Conservation (phyloP, 805 yeast genomes). For the Kregervanrija fluxuum region DNA sequence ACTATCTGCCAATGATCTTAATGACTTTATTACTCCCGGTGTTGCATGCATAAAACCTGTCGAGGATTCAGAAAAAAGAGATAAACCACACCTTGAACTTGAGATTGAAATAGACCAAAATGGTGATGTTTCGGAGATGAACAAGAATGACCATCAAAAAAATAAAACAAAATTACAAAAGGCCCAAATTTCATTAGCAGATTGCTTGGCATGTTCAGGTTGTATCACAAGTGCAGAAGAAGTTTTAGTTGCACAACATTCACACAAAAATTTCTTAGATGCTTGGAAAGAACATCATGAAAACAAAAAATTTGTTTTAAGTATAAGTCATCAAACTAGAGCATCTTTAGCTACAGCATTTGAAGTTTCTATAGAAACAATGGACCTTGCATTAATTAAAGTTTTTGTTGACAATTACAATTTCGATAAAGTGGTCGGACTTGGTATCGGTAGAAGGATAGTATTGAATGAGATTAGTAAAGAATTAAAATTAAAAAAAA, state of each 20-base stretch:
- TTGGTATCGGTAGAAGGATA: conserved; percentile 71
- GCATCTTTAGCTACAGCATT: conserved; percentile 73
- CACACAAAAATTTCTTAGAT: conserved; percentile 69
- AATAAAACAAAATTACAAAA: conserved; percentile 47
- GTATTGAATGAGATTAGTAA: conserved; percentile 45
- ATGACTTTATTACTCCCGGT: conserved; percentile 92
- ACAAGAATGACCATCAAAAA: conserved; percentile 37
- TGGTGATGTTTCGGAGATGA: conserved; percentile 64
- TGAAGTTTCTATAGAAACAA: conserved; percentile 40
- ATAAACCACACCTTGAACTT: conserved; percentile 14
- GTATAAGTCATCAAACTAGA: conserved; percentile 81
- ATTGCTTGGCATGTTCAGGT: conserved; percentile 95
- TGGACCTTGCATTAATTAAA: conserved; percentile 55
- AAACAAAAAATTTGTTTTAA: conserved; percentile 52
- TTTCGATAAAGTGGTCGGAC: conserved; percentile 72
- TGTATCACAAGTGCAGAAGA: conserved; percentile 98
- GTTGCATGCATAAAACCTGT: conserved; percentile 91
- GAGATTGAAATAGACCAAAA: conserved; percentile 54
- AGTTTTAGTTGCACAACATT: conserved; percentile 82
- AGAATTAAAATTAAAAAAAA: conserved; percentile 24
- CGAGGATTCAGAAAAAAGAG: conserved; percentile 16
- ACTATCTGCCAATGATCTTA: conserved; percentile 81
- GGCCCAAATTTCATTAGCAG: conserved; percentile 85
- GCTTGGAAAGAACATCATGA: conserved; percentile 35
- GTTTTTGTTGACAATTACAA: conserved; percentile 57